A percentile compares a stretch with the other conserved stretches of the same genome.
These are phyloP conservation scores for Hirsutella minnesotensis DNA, from an alignment of 2,329 filamentous ascomycete genomes.

Conservation along the genomic window DNA sequence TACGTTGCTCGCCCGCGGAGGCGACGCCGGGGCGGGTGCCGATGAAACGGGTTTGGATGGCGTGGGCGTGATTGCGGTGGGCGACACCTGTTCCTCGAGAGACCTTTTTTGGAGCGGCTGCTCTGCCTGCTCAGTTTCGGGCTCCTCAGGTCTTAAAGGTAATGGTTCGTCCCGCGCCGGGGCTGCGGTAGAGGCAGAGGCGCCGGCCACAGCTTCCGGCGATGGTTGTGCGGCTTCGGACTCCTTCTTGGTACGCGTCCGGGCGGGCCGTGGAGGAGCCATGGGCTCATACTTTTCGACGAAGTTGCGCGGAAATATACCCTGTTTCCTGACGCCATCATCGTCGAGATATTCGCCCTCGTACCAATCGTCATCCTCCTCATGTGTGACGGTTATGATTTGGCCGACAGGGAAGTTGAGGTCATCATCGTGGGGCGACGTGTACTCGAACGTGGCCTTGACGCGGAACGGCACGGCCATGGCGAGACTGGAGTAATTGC, in stretches of 20 bases:
- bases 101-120: slow-evolving; percentile 19
- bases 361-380: slow-evolving; percentile 93
- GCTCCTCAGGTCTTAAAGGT: slow-evolving; percentile 17
- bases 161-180: slow-evolving; percentile 16
- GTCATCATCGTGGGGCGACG: slow-evolving; percentile 87
- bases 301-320: slow-evolving; percentile 93
- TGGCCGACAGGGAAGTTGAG: slow-evolving; percentile 76
- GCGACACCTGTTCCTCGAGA: slow-evolving; percentile 21
- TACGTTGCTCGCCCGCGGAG: slow-evolving; percentile 22
- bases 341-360: slow-evolving; percentile 76
- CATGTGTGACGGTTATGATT: slow-evolving; percentile 85
- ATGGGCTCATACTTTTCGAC: slow-evolving; percentile 92
- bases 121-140: slow-evolving; percentile 12
- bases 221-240: slow-evolving; percentile 22
- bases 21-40: slow-evolving; percentile 7
- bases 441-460: slow-evolving; percentile 91
- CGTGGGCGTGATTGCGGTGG: slow-evolving; percentile 14
- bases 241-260: slow-evolving; percentile 57
- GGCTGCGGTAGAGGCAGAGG: slow-evolving; percentile 18
- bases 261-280: slow-evolving; percentile 73
- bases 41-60: slow-evolving; percentile 19
- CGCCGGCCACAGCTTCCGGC: slow-evolving; percentile 21
- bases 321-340: slow-evolving; percentile 61
- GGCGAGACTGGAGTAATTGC: slow-evolving; percentile 18
- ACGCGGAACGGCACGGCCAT: slow-evolving; percentile 83